Evolutionary conservation across 1,284 basidiomycete species (phyloP), one percentile per base, ranked within the genome.

Genomic region (Wolfiporia cocos): DNA sequence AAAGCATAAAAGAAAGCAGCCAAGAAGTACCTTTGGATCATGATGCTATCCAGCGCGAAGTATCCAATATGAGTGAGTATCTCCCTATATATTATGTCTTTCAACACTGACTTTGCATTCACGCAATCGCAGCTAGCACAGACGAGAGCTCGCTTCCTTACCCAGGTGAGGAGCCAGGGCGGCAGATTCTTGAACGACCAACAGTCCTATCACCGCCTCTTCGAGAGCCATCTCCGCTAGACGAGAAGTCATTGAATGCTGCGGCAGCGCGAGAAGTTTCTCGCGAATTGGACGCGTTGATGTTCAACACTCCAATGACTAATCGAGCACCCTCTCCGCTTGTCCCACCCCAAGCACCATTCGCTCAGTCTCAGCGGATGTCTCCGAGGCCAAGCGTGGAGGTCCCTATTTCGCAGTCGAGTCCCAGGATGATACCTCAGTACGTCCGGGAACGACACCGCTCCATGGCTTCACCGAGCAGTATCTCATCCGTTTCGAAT

Each of bases 221-320:
- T 3, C 46, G 17, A 4, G 19, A 17, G 40, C 30, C 34, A 2
- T 21, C 30, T 5, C 40, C 44, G 11, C n/a, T 0, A 4, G 67
- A 72, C 14, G 67, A 71, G 46, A 49, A 58, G 1, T 67, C 67
- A 5, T 65, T 74, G 21, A 76, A 81, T 50, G 76, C 73, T 2
- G 82, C 81, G 7, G 83, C 78, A 17, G 81, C 81, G 3, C 70
- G 78, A 14, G 81, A 83, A 56, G 69, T 88, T 2, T 71, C 73
- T 7, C 70, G 74, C 9, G 84, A 85, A 54, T 53, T 86, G 42
- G 78, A 82, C 44, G 65, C 71, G 5, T 56, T 83, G 15, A 69
- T 66, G 43, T 74, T 74, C 48, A 69, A 55, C 44, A 67, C 74
- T 2, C 54, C 61, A 0, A 50, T 51, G 20, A 24, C 32, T 15